Evolutionary conservation across 176 grass and related monocot species (phyloP).

Genomic region (Hordeum vulgare): DNA sequence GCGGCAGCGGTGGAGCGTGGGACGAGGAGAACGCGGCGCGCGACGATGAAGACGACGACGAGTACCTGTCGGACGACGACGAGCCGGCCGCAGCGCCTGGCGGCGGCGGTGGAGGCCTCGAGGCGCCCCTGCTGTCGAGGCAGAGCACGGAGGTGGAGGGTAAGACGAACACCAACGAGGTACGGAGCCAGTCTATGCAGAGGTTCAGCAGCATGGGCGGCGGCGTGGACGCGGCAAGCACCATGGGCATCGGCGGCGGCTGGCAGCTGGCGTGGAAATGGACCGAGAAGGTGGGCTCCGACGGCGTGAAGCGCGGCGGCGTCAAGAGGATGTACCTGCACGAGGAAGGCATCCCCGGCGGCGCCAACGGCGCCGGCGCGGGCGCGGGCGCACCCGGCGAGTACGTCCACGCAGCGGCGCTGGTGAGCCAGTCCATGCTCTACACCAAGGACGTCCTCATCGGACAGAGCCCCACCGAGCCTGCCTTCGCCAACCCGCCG

Average conservation of each 20-base stretch:
- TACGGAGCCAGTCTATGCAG: background rate
- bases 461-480: constrained; percentile 33
- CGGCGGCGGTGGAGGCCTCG: background rate
- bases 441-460: constrained; percentile 61
- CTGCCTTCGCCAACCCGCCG: constrained; percentile 46
- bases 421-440: constrained; percentile 60
- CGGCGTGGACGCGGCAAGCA: constrained; percentile 37
- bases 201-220: constrained; percentile 29
- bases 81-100: background rate
- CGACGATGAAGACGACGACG: background rate
- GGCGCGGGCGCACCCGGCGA: background rate
- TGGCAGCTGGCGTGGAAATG: constrained; percentile 95
- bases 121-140: constrained; percentile 20
- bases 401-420: constrained; percentile 65
- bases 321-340: constrained; percentile 85
- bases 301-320: constrained; percentile 40
- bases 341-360: constrained; percentile 35
- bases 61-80: background rate
- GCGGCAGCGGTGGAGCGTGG: background rate
- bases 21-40: constrained; percentile 51
- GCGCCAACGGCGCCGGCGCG: background rate
- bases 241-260: constrained; percentile 78
- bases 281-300: constrained; percentile 35
- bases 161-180: background rate
- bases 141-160: constrained; percentile 31